Percentiles rank a stretch among this genome's conserved stretches.
Evolutionary conservation across 2,329 filamentous ascomycete species (phyloP).

Genomic region (Cadophora malorum): DNA sequence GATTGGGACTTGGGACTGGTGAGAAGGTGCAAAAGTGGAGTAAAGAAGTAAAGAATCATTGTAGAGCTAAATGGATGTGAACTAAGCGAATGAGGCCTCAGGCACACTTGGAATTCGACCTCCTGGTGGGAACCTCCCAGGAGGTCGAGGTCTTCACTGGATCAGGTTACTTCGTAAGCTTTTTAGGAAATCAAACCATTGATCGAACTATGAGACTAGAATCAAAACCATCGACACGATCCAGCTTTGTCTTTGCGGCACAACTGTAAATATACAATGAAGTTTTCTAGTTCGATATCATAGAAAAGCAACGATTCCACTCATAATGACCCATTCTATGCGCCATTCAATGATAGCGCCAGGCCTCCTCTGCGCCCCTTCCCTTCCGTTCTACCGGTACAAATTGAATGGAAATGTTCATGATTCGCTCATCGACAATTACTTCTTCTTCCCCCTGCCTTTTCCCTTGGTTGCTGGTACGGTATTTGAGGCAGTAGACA

Average conservation of each 20-base stretch:
- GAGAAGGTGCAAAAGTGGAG: too few species aligned
- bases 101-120: too few species aligned
- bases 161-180: too few species aligned
- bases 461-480: conserved; percentile 51
- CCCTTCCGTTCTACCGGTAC: conserved; percentile 32
- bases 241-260: neutral
- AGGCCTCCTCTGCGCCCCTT: conserved; percentile 31
- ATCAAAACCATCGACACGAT: too few species aligned
- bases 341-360: conserved; percentile 36
- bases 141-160: too few species aligned
- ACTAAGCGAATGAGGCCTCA: too few species aligned
- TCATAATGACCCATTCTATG: conserved; percentile 23
- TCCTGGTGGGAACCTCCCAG: too few species aligned
- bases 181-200: too few species aligned
- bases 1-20: neutral
- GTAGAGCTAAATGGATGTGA: too few species aligned
- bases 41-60: too few species aligned
- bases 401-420: conserved; percentile 30
- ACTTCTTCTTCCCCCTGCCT: conserved; percentile 56
- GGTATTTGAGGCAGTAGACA: conserved; percentile 69
- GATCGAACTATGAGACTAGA: too few species aligned
- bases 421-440: conserved; percentile 27
- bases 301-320: conserved; percentile 21
- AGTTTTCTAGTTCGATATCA: neutral
- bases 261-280: conserved; percentile 3